Percentiles rank a stretch among this genome's conserved stretches.
Conservation (phyloP, 2,329 filamentous ascomycete species). For the Pestalotiopsis sp. region DNA sequence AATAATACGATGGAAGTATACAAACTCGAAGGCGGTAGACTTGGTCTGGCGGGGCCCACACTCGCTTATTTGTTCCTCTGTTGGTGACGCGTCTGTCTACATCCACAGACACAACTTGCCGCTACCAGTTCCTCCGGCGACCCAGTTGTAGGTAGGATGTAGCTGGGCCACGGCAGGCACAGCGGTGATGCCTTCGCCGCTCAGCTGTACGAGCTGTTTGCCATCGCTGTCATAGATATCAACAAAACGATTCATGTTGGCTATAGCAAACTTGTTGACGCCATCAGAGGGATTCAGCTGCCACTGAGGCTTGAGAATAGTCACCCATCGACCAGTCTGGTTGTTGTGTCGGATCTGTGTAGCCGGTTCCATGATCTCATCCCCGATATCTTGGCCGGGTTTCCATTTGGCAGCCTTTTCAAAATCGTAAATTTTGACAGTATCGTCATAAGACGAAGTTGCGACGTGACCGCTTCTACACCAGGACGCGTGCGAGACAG, state of each 20-base stretch:
- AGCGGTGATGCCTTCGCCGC: constrained; percentile 87
- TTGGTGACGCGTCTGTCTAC: constrained; percentile 39
- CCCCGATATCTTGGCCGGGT: constrained; percentile 57
- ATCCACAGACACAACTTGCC: constrained; percentile 93
- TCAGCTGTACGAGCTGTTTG: constrained; percentile 85
- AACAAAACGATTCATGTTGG: constrained; percentile 97
- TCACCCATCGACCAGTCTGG: constrained; percentile 94
- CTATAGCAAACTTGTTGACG: constrained; percentile 87
- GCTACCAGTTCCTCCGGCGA: constrained; percentile 87
- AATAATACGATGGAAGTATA: neutral
- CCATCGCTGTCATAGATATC: constrained; percentile 85
- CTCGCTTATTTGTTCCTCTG: neutral
- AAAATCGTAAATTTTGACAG: constrained; percentile 89
- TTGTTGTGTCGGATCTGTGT: constrained; percentile 84
- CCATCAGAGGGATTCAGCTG: constrained; percentile 77
- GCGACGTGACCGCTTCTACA: constrained; percentile 83
- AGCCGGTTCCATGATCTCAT: constrained; percentile 68
- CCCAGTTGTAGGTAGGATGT: constrained; percentile 86
- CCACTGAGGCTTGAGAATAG: constrained; percentile 83
- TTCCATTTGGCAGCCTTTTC: constrained; percentile 62
- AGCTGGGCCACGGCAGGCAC: constrained; percentile 93
- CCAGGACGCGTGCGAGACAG: constrained; percentile 92
- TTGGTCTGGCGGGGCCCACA: neutral
- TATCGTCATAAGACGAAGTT: constrained; percentile 93
- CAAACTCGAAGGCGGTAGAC: neutral